A percentile compares a stretch with the other conserved stretches of the same genome.
Evolutionary conservation across 2,329 filamentous ascomycete species (phyloP).

Genomic region (Fusarium palustre): DNA sequence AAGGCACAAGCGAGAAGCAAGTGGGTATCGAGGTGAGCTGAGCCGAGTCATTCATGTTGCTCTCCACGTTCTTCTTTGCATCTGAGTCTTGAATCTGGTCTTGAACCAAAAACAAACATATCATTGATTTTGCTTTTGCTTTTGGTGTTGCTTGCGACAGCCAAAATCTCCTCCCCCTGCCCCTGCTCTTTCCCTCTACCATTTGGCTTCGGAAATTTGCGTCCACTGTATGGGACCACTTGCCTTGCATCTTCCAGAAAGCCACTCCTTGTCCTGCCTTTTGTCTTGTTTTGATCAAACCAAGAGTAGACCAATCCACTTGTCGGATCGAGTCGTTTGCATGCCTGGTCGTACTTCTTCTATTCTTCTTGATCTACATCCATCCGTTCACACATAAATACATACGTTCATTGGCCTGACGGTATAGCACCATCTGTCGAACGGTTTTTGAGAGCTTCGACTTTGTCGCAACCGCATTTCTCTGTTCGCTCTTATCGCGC

Average conservation of each 20-base stretch:
- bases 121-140: slow-evolving; percentile 10
- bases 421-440: slow-evolving; percentile 29
- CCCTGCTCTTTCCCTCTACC: slow-evolving; percentile 33
- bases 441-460: slow-evolving; percentile 38
- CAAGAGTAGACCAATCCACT: background rate
- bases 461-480: slow-evolving; percentile 39
- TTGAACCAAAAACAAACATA: too few relatives aligned
- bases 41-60: slow-evolving; percentile 50
- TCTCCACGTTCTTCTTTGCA: slow-evolving; percentile 44
- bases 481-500: slow-evolving; percentile 42
- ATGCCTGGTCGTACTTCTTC: background rate
- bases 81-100: slow-evolving; percentile 30
- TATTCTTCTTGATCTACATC: slow-evolving; percentile 33
- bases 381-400: slow-evolving; percentile 6
- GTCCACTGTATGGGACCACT: slow-evolving; percentile 43
- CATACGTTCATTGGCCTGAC: slow-evolving; percentile 11
- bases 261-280: slow-evolving; percentile 37
- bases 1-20: slow-evolving; percentile 38
- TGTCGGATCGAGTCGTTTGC: background rate
- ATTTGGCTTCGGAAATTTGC: slow-evolving; percentile 20
- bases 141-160: slow-evolving; percentile 50
- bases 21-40: slow-evolving; percentile 49
- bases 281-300: slow-evolving; percentile 2
- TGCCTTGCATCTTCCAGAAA: slow-evolving; percentile 28
- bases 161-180: slow-evolving; percentile 25